Conservation (phyloP, 768 basidiomycete genomes). For the Amanita molliuscula region DNA sequence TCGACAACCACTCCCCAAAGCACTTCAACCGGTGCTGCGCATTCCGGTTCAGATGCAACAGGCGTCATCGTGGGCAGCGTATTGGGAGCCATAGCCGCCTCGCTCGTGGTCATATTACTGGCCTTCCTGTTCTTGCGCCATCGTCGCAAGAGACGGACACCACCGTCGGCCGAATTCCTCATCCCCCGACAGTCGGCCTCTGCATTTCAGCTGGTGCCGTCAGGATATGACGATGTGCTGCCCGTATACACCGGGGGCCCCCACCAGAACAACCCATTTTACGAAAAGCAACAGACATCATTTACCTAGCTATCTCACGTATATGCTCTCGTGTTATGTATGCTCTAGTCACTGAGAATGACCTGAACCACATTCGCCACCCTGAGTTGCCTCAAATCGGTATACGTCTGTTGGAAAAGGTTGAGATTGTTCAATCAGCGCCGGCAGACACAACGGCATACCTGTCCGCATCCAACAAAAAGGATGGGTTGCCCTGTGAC, state of each 20-base stretch:
- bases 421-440: neutral
- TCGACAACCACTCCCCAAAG: conserved; percentile 4
- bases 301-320: neutral
- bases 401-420: conserved; percentile 71
- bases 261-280: neutral
- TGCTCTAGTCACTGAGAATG: conserved; percentile 61
- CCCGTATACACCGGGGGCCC: neutral
- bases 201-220: neutral
- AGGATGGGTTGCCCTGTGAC: conserved; percentile 98
- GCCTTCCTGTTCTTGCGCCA: conserved; percentile 31
- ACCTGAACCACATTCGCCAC: conserved; percentile 93
- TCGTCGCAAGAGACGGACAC: conserved; percentile 28
- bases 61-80: conserved; percentile 47
- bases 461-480: conserved; percentile 97
- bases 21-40: neutral
- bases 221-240: neutral
- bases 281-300: neutral
- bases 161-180: conserved; percentile 54
- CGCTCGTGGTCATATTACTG: conserved; percentile 23
- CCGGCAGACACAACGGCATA: conserved; percentile 21
- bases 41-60: conserved; percentile 10
- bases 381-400: conserved; percentile 83
- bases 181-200: neutral
- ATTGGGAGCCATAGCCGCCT: conserved; percentile 34
- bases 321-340: neutral